Evolutionary conservation across 148 eudicot genomes (phyloP), one percentile per base, ranked within the genome.

Genomic region (Nyssa sinensis): DNA sequence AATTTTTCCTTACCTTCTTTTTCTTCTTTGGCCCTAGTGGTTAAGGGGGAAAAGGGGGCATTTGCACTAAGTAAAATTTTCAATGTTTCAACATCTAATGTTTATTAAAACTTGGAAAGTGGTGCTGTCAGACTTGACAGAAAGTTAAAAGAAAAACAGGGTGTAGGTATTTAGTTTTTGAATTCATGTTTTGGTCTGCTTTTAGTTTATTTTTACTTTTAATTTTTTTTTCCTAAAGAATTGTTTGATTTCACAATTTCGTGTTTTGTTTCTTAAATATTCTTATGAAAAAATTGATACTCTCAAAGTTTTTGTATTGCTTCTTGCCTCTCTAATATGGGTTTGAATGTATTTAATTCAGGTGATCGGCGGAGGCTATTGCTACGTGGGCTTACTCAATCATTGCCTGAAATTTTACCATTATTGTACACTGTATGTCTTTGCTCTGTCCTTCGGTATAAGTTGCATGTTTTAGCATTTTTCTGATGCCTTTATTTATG

Each of bases 361-460:
- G 98, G 99, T 83, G 99, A 96, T 64, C 81, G 98, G 31, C 94
- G 98, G 23, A 87, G 99, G 84, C 76, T 85, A 60, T 74, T 96
- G 81, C 79, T 96, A 78, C 97, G 98, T 75, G 97, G 97, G 62
- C 85, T 96, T 58, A 88, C 90, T 62, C 86, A 90, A 71, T 96
- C 99, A 62, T 84, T 96, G 81, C 88, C 94, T 59, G 97, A 89
- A 78, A 93, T 96, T 39, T 83, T 96, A 33, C 97, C 98, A 21
- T 86, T 96, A 69, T 67, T 96, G 49, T 96, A 91, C 85, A 85
- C 89, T 66, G 98, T 95, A 88, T 82, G 98, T 84, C 60, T 75
- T 77, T 19, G 49, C 62, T 73, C 53, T 28, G 6, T 34, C 30
- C 59, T 74, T 64, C 25, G 31, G 35, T 51, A 17, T 1, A 21